These are phyloP conservation scores for Schizonepeta tenuifolia DNA, from an alignment of 257 asterid genomes.

Conservation along the genomic window DNA sequence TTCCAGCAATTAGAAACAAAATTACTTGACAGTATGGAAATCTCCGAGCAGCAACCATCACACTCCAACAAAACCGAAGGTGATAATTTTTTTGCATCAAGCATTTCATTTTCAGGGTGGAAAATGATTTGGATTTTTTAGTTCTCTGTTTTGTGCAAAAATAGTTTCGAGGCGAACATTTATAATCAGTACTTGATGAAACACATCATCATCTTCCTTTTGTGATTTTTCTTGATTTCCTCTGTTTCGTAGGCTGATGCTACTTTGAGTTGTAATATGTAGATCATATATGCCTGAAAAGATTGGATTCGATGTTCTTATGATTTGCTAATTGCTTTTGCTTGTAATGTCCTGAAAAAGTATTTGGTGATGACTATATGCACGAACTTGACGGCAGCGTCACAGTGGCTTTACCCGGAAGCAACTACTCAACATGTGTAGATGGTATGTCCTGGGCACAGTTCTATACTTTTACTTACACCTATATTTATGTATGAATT, in stretches of 20 bases:
- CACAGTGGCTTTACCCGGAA: neutral
- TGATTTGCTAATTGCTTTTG: neutral
- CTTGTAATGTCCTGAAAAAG: constrained; percentile 4
- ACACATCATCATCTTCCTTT: neutral
- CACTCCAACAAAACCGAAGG: neutral
- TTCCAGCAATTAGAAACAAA: constrained; percentile 20
- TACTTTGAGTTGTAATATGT: neutral
- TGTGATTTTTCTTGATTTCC: neutral
- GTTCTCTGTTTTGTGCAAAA: neutral
- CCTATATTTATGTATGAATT: neutral
- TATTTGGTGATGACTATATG: neutral
- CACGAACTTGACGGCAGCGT: neutral
- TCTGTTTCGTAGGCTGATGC: neutral
- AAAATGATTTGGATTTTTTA: neutral
- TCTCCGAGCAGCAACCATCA: neutral
- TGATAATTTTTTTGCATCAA: neutral
- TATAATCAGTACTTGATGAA: neutral
- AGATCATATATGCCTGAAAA: neutral
- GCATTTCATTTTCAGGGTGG: neutral
- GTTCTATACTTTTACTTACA: neutral
- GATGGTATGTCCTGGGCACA: neutral
- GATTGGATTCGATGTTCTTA: neutral
- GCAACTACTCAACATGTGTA: neutral
- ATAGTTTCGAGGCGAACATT: neutral
- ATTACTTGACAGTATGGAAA: constrained; percentile 6